Percentiles rank a stretch among this genome's conserved stretches.
Evolutionary conservation across 176 grass and related monocot genomes (phyloP).

Genomic region (Phyllostachys edulis): DNA sequence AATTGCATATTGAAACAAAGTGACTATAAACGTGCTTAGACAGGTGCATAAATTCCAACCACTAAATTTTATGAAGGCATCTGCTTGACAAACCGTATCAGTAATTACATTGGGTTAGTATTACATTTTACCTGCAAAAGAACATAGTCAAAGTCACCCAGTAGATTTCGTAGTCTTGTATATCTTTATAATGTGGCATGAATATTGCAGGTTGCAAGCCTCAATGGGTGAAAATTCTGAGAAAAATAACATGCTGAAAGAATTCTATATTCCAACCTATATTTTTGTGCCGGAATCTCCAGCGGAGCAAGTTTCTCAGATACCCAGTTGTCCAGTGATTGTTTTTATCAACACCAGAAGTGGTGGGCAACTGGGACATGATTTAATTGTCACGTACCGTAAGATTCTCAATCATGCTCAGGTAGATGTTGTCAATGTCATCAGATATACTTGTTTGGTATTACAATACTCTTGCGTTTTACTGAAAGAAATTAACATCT

Average conservation of each 20-base stretch:
- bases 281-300: conserved; percentile 50
- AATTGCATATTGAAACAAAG: background rate
- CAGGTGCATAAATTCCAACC: background rate
- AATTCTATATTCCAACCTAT: conserved; percentile 81
- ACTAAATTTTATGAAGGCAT: background rate
- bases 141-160: background rate
- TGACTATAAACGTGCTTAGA: background rate
- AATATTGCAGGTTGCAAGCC: conserved; percentile 42
- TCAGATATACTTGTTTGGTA: conserved; percentile 6
- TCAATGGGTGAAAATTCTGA: conserved; percentile 43
- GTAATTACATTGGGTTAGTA: background rate
- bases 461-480: conserved; percentile 8
- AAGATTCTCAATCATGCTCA: conserved; percentile 79
- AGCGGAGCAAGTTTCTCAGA: conserved; percentile 38
- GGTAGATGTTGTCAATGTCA: conserved; percentile 48
- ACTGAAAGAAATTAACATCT: background rate
- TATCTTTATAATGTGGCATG: conserved; percentile 11
- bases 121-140: conserved; percentile 1
- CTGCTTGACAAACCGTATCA: background rate
- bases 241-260: conserved; percentile 45
- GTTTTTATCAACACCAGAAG: conserved; percentile 93
- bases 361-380: conserved; percentile 76
- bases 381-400: conserved; percentile 67
- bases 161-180: background rate
- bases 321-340: conserved; percentile 77